Evolutionary conservation across 225 moss, liverwort and hornwort species (phyloP).

Genomic region (Sphagnum tenellum): DNA sequence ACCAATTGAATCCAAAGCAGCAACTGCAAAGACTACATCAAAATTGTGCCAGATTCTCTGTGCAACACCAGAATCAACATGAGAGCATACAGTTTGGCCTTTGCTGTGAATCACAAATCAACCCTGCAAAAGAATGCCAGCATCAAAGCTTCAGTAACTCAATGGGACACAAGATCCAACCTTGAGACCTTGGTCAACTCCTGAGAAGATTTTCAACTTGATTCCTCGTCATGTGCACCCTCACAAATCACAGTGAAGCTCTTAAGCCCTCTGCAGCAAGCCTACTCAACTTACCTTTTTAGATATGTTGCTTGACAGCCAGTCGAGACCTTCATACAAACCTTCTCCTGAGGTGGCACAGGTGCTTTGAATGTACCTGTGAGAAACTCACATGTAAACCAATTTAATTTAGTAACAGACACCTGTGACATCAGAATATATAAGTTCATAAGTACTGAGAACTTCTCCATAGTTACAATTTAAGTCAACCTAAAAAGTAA

Average conservation of each 20-base stretch:
- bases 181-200: neutral
- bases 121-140: constrained; percentile 11
- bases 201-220: neutral
- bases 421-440: neutral
- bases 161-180: neutral
- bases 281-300: constrained; percentile 43
- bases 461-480: neutral
- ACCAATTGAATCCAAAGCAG: constrained; percentile 12
- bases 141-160: neutral
- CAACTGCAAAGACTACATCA: constrained; percentile 15
- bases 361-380: constrained; percentile 77
- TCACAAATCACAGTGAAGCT: neutral
- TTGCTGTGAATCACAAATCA: too few species aligned
- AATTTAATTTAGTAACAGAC: too few species aligned
- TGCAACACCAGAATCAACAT: constrained; percentile 4
- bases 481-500: neutral
- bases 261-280: too few species aligned
- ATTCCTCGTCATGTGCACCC: neutral
- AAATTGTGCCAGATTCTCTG: constrained; percentile 13
- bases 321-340: constrained; percentile 88
- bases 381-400: neutral
- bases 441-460: neutral
- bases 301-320: constrained; percentile 89
- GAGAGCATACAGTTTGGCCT: constrained; percentile 7
- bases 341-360: constrained; percentile 95